Evolutionary conservation across 371 early-diverging fungal genomes (phyloP), one percentile per base, ranked within the genome.

Genomic region (Actinomortierella ambigua): DNA sequence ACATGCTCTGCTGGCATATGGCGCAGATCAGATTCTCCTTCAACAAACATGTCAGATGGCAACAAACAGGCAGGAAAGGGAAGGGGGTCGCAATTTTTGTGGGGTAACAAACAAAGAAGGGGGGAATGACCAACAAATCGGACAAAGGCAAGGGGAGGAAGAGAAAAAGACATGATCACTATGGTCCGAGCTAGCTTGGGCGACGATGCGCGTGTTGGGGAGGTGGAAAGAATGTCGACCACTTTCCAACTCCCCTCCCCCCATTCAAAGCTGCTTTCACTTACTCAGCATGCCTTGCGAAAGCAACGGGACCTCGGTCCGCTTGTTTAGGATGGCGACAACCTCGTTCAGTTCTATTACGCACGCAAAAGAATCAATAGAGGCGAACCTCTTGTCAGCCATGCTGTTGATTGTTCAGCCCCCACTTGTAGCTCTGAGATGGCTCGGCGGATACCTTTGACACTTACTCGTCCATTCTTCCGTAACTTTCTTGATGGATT

Each of bases 271-370:
- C 41, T 46, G 46, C 17, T 46, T 5, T 46, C 4, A 66, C 73
- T 54, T 73, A 73, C 75, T 73, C n/a, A 73, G 61, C 75, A 73
- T 73, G 60, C 75, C 58, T 52, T 73, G 75, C 27, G 75, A 73
- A 8, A 73, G 52, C 15, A 73, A 20, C 44, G 75, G 75, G 26
- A 73, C 64, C 42, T 67, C 75, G 55, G 75, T 68, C 42, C 68
- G 59, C 34, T 67, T 73, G 29, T 61, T 73, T 41, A 73, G 47
- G 18, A 51, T 26, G 20, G 68, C 53, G 29, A 68, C 63, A 51
- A 73, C 68, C 48, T 73, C 75, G 53, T 63, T 67, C 22, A 73
- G 43, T 13, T 68, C 75, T 73, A 47, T 50, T n/a, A n/a, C n/a
- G n/a, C n/a, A n/a, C n/a, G n/a, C n/a, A n/a, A n/a, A n/a, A n/a